Evolutionary conservation across 768 basidiomycete species (phyloP).

Genomic region (Cubamyces lactineus): DNA sequence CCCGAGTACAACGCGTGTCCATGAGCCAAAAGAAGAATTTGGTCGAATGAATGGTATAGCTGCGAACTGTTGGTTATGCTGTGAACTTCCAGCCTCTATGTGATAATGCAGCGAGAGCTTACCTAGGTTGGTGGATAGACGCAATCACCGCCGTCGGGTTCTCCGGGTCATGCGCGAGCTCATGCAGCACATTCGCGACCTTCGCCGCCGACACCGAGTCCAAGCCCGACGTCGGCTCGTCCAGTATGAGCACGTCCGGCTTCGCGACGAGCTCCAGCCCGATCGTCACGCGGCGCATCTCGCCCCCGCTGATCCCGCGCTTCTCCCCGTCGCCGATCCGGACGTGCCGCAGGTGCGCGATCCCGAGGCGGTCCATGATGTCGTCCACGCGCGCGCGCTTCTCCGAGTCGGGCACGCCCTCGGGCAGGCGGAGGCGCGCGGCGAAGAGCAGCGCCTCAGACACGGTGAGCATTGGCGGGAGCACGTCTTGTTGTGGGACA

Average conservation of each 20-base stretch:
- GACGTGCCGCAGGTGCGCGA: slow-evolving; percentile 66
- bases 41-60: slow-evolving; percentile 84
- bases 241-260: slow-evolving; percentile 84
- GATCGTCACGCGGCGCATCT: slow-evolving; percentile 88
- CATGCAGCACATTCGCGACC: slow-evolving; percentile 75
- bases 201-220: slow-evolving; percentile 88
- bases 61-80: slow-evolving; percentile 55
- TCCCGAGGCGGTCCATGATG: slow-evolving; percentile 78
- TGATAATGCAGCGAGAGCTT: slow-evolving; percentile 23
- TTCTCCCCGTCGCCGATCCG: slow-evolving; percentile 76
- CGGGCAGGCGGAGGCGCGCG: slow-evolving; percentile 82
- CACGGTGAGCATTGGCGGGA: slow-evolving; percentile 66
- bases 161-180: slow-evolving; percentile 69
- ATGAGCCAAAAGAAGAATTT: slow-evolving; percentile 74
- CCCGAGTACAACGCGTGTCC: slow-evolving; percentile 83
- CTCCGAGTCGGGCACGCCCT: slow-evolving; percentile 60
- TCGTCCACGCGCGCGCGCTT: slow-evolving; percentile 69
- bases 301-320: slow-evolving; percentile 89
- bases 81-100: neutral
- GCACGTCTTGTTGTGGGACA: slow-evolving; percentile 85
- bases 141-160: slow-evolving; percentile 83
- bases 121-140: slow-evolving; percentile 88
- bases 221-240: slow-evolving; percentile 83
- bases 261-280: slow-evolving; percentile 85
- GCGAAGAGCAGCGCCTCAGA: slow-evolving; percentile 76